Evolutionary conservation across 2,329 filamentous ascomycete species (phyloP).

Genomic region (Waltergamsia citrina): DNA sequence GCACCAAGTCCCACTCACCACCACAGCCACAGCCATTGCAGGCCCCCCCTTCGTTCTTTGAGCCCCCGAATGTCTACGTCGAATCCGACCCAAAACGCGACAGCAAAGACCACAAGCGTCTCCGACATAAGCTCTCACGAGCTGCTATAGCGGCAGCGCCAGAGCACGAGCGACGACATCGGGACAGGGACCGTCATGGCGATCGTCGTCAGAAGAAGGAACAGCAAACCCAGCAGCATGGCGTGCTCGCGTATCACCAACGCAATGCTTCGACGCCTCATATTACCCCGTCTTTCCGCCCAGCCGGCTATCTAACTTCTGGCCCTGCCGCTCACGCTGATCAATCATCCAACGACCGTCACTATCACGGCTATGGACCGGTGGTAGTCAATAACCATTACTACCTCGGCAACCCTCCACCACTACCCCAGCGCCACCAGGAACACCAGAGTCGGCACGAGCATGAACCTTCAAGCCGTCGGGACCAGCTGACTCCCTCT

Average conservation of each 20-base stretch:
- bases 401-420: conserved; percentile 24
- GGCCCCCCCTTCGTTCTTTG: background rate
- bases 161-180: background rate
- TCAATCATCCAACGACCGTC: conserved; percentile 4
- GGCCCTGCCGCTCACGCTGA: too few species aligned
- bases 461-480: too few species aligned
- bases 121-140: too few species aligned
- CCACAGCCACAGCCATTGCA: conserved; percentile 5
- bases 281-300: background rate
- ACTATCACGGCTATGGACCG: conserved; percentile 16
- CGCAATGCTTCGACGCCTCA: background rate
- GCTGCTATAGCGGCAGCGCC: too few species aligned
- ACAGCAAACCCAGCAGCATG: background rate
- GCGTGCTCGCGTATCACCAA: background rate
- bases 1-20: background rate
- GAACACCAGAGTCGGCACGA: too few species aligned
- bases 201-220: background rate
- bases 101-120: too few species aligned
- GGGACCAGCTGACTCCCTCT: conserved; percentile 12
- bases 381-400: conserved; percentile 45
- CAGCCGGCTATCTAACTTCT: too few species aligned
- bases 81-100: too few species aligned
- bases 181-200: background rate
- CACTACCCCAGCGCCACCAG: background rate
- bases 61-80: conserved; percentile 1